These are phyloP conservation scores for Astrocystis sublimbata DNA, from an alignment of 495 filamentous ascomycete genomes.

Conservation along the genomic window DNA sequence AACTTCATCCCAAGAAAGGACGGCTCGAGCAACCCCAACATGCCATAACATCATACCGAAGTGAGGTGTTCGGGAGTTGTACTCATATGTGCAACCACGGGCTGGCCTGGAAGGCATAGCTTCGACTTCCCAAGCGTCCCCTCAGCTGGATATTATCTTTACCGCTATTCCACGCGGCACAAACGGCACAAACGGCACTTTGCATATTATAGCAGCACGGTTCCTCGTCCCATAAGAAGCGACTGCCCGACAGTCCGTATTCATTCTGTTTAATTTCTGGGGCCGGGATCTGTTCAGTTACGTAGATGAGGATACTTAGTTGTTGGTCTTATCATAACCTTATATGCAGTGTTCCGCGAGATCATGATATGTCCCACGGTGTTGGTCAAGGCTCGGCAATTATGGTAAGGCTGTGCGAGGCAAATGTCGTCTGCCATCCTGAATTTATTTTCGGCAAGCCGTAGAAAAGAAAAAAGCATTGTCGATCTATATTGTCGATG, in stretches of 20 bases:
- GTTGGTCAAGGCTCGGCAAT: constrained; percentile 1
- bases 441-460: background rate
- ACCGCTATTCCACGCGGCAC: constrained; percentile 13
- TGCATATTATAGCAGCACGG: constrained; percentile 14
- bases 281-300: background rate
- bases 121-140: background rate
- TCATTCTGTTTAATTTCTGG: background rate
- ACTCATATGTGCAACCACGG: constrained; percentile 14
- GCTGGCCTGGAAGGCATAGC: constrained; percentile 3
- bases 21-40: background rate
- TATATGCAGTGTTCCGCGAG: constrained; percentile 12
- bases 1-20: constrained; percentile 6
- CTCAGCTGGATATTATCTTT: background rate
- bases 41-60: constrained; percentile 14
- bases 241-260: constrained; percentile 12
- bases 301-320: background rate
- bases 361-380: constrained; percentile 12
- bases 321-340: background rate
- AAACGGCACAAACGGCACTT: constrained; percentile 15
- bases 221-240: constrained; percentile 10
- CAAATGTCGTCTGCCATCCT: constrained; percentile 3
- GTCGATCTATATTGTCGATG: background rate
- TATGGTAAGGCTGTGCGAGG: constrained; percentile 1
- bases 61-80: constrained; percentile 18
- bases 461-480: background rate